phyloP scores from a whole-genome alignment of 1,284 basidiomycete genomes.

The Wallemia ichthyophaga region DNA sequence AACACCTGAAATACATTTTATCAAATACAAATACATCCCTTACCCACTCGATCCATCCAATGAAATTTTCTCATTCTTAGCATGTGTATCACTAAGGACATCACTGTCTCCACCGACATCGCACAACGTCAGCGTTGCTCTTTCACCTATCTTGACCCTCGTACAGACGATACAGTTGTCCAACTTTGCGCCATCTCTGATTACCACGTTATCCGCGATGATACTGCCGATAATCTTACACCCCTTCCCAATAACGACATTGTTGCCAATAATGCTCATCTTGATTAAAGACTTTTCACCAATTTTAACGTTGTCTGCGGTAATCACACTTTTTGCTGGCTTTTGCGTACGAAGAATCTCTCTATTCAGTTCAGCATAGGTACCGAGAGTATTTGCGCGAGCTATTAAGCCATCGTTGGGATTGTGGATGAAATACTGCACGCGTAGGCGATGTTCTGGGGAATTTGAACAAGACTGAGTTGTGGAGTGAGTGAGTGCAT shows the following conservation, averaged over 20 bases:
- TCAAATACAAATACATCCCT: background rate
- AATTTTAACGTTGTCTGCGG: slow-evolving; percentile 42
- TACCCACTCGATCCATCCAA: background rate
- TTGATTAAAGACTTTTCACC: slow-evolving; percentile 65
- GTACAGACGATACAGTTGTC: slow-evolving; percentile 66
- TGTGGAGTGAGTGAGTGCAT: slow-evolving; percentile 12
- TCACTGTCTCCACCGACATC: slow-evolving; percentile 70
- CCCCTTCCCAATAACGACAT: slow-evolving; percentile 62
- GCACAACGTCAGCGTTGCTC: slow-evolving; percentile 47
- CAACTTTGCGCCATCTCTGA: slow-evolving; percentile 63
- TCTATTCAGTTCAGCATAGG: slow-evolving; percentile 56
- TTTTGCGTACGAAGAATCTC: slow-evolving; percentile 11
- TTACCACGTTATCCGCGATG: slow-evolving; percentile 59
- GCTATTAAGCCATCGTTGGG: slow-evolving; percentile 29
- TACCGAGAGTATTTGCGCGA: slow-evolving; percentile 50
- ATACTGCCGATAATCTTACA: slow-evolving; percentile 62
- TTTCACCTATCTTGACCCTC: slow-evolving; percentile 46
- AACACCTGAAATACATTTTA: too few relatives aligned
- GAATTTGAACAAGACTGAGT: slow-evolving; percentile 4
- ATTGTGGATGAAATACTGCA: slow-evolving; percentile 30
- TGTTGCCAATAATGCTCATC: slow-evolving; percentile 56
- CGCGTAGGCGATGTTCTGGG: slow-evolving; percentile 25
- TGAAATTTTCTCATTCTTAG: background rate
- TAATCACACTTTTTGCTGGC: too few relatives aligned
- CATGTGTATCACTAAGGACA: slow-evolving; percentile 18